phyloP scores from a whole-genome alignment of 2,329 filamentous ascomycete species.

The Epichloe aotearoae region DNA sequence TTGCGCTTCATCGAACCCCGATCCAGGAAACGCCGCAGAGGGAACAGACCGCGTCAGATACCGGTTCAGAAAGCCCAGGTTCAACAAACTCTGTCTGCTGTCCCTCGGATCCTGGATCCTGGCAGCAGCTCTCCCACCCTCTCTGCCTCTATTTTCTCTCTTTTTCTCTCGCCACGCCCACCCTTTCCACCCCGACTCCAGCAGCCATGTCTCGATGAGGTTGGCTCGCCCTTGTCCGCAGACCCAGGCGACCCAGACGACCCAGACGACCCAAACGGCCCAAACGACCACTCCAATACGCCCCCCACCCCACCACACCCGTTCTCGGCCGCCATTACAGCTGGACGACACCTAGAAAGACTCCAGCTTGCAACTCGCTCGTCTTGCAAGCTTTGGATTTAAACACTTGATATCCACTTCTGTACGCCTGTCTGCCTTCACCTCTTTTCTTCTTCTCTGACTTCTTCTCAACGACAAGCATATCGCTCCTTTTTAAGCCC shows the following conservation, averaged over 20 bases:
- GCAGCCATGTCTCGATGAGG: conserved; percentile 30
- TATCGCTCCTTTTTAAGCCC: neutral
- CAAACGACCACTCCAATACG: conserved; percentile 5
- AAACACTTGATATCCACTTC: conserved; percentile 9
- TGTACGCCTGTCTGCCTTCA: conserved; percentile 12
- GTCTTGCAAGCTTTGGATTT: neutral
- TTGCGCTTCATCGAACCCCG: conserved; percentile 5
- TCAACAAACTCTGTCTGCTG: neutral
- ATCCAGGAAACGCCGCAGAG: conserved; percentile 6
- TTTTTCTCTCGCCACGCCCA: neutral
- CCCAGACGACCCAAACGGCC: neutral
- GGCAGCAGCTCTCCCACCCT: neutral
- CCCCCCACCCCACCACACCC: conserved; percentile 24
- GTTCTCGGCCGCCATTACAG: conserved; percentile 19
- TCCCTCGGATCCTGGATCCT: conserved; percentile 3
- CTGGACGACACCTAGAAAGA: conserved; percentile 26
- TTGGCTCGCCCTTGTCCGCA: conserved; percentile 26
- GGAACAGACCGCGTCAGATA: conserved; percentile 6
- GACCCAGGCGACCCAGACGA: conserved; percentile 9
- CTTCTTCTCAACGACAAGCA: neutral
- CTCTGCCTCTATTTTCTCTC: neutral
- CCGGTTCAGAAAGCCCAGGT: conserved; percentile 7
- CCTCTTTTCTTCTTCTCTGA: conserved; percentile 9
- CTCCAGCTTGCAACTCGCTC: conserved; percentile 21
- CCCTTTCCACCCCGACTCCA: conserved; percentile 13